phyloP scores from a whole-genome alignment of 768 basidiomycete species.

The Pulveroboletus sp. region DNA sequence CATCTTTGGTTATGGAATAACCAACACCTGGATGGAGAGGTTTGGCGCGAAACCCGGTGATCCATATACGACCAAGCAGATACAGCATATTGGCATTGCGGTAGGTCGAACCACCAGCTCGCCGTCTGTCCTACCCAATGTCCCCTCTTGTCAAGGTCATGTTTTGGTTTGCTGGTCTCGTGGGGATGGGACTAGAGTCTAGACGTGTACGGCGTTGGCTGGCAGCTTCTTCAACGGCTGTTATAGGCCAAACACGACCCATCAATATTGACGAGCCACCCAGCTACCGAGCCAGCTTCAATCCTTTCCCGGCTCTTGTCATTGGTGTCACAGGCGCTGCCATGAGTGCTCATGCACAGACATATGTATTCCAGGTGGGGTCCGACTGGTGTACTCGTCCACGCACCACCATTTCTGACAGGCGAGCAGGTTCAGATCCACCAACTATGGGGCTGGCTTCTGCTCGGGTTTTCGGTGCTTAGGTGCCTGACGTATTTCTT shows the following conservation, averaged over 20 bases:
- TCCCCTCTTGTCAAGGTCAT: conserved; percentile 47
- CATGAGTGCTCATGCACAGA: conserved; percentile 89
- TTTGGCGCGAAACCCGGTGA: conserved; percentile 78
- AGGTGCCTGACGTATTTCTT: conserved; percentile 92
- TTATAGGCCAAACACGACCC: conserved; percentile 20
- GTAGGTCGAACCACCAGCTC: conserved; percentile 36
- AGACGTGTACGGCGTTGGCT: conserved; percentile 69
- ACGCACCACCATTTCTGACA: conserved; percentile 4
- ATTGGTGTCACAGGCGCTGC: conserved; percentile 92
- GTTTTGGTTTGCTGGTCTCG: conserved; percentile 91
- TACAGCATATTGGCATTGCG: conserved; percentile 93
- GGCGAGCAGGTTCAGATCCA: conserved; percentile 75
- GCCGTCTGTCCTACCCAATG: not conserved
- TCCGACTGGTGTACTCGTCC: not conserved
- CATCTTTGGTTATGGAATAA: conserved; percentile 84
- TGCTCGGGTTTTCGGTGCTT: conserved; percentile 71
- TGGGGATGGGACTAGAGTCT: conserved; percentile 89
- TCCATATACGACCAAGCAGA: conserved; percentile 85
- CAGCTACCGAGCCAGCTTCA: conserved; percentile 75
- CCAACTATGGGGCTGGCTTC: conserved; percentile 83
- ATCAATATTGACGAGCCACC: conserved; percentile 55
- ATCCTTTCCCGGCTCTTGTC: conserved; percentile 89
- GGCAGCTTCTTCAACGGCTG: conserved; percentile 48
- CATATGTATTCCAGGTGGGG: conserved; percentile 78
- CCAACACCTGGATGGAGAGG: conserved; percentile 97